phyloP scores from a whole-genome alignment of 2,329 filamentous ascomycete genomes.

The Botryotinia globosa region DNA sequence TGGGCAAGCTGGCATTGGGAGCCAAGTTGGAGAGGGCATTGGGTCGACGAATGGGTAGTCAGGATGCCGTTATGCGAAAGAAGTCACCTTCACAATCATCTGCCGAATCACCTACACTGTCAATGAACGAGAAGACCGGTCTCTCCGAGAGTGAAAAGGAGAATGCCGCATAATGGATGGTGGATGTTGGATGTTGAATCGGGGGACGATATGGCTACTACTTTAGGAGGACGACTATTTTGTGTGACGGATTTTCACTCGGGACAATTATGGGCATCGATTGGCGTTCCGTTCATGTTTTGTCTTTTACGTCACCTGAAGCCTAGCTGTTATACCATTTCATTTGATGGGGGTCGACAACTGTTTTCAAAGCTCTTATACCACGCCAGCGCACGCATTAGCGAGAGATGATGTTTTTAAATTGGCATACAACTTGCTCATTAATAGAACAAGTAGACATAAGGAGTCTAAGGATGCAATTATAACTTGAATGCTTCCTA shows the following conservation, averaged over 20 bases:
- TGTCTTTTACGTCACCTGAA: constrained; percentile 9
- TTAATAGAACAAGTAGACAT: constrained; percentile 5
- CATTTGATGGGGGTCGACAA: constrained; percentile 9
- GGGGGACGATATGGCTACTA: constrained; percentile 10
- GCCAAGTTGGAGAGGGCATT: constrained; percentile 73
- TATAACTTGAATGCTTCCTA: not conserved
- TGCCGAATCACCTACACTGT: constrained; percentile 2
- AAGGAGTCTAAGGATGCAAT: constrained; percentile 2
- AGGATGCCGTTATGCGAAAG: constrained; percentile 64
- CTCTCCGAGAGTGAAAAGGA: constrained; percentile 7
- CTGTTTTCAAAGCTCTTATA: constrained; percentile 18
- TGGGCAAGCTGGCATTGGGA: constrained; percentile 68
- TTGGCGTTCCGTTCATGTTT: constrained; percentile 19
- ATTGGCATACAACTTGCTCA: constrained; percentile 5
- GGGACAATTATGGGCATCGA: constrained; percentile 19
- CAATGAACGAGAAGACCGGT: constrained; percentile 3
- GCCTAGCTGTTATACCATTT: constrained; percentile 19
- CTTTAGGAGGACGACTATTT: not conserved
- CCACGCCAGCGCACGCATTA: constrained; percentile 15
- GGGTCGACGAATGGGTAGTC: constrained; percentile 64
- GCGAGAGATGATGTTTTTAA: constrained; percentile 8
- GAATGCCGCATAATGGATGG: not conserved
- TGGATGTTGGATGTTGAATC: not conserved
- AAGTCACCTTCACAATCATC: constrained; percentile 13
- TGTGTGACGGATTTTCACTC: constrained; percentile 6